Evolutionary conservation across 2,329 filamentous ascomycete species (phyloP), one percentile per base, ranked within the genome.

Genomic region (Beauveria sp.): DNA sequence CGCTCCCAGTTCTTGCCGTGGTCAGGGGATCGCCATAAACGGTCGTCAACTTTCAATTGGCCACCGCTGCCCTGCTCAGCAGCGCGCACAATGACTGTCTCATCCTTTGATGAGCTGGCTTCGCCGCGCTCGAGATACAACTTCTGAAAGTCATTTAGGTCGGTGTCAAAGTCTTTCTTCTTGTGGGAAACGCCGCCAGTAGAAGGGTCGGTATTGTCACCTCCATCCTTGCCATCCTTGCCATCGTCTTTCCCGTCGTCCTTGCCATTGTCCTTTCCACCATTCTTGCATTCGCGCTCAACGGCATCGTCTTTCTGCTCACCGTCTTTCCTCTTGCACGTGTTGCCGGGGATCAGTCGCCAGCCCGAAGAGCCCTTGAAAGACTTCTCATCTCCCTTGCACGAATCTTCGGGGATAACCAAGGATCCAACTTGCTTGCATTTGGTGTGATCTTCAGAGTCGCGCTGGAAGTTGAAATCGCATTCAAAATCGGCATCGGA

Each of bases 321-420:
- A 44, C 85, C 88, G 16, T 73, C 72, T 16, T 77, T 81, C 52
- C 84, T 78, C 66, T 85, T 83, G 73, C 90, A 93, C 26, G 82
- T 83, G 71, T 93, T 88, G 28, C 90, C 90, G 0, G 94, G 93
- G 63, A 99, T 97, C 66, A 93, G 81, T 62, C 93, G 87, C 84
- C 91, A 99, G 28, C 94, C 94, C 34, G 92, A 96, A 3, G 89
- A 89, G 14, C 91, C 94, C 74, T 82, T 86, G 75, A 92, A 99
- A 2, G 79, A 91, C 62, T 88, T 88, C 9, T 87, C 83, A 41
- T 77, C 78, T 2, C 77, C 72, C 69, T 89, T 84, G 74, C 94
- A 99, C 30, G 84, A 82, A 8, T 85, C 90, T 52, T 89, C 82
- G 0, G 92, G 92, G 2, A 85, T 77, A 2, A 79, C 72, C 48